A percentile compares a stretch with the other conserved stretches of the same genome.
These are phyloP conservation scores for Pyrrhoderma lamaoense DNA, from an alignment of 1,284 basidiomycete genomes.

Conservation along the genomic window DNA sequence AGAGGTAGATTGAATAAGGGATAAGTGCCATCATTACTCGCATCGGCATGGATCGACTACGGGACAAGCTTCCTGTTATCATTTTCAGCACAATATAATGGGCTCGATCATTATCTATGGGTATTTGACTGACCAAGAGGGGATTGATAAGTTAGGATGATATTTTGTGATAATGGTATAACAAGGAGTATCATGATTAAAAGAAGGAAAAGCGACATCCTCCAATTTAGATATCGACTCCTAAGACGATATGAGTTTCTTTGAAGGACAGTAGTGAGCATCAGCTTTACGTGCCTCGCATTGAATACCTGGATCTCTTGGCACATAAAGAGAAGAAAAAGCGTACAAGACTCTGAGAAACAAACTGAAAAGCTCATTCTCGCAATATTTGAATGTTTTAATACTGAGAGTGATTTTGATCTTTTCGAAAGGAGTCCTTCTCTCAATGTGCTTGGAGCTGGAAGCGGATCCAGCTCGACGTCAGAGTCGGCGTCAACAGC, in stretches of 20 bases:
- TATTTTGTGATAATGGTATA: constrained; percentile 53
- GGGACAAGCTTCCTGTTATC: constrained; percentile 23
- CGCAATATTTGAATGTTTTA: constrained; percentile 43
- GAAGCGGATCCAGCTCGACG: constrained; percentile 11
- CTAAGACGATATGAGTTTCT: constrained; percentile 26
- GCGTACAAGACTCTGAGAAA: constrained; percentile 59
- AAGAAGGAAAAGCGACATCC: constrained; percentile 49
- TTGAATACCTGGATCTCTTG: constrained; percentile 51
- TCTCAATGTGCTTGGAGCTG: constrained; percentile 4
- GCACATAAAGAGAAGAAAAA: constrained; percentile 60
- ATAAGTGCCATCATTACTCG: constrained; percentile 39
- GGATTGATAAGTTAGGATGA: constrained; percentile 41
- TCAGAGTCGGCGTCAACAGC: constrained; percentile 21
- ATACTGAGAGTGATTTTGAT: background rate
- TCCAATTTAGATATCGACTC: constrained; percentile 57
- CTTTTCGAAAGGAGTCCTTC: background rate
- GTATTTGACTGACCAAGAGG: constrained; percentile 11
- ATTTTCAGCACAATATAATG: background rate
- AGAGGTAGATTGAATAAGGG: constrained; percentile 50
- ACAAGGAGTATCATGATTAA: constrained; percentile 50
- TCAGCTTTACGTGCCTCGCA: constrained; percentile 36
- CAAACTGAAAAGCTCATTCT: constrained; percentile 53
- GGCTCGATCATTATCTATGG: background rate
- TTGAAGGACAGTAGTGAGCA: background rate
- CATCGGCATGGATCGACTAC: constrained; percentile 26